Base-by-base conservation (phyloP, 768 basidiomycete species). In the Rhizopogon vulgaris region DNA sequence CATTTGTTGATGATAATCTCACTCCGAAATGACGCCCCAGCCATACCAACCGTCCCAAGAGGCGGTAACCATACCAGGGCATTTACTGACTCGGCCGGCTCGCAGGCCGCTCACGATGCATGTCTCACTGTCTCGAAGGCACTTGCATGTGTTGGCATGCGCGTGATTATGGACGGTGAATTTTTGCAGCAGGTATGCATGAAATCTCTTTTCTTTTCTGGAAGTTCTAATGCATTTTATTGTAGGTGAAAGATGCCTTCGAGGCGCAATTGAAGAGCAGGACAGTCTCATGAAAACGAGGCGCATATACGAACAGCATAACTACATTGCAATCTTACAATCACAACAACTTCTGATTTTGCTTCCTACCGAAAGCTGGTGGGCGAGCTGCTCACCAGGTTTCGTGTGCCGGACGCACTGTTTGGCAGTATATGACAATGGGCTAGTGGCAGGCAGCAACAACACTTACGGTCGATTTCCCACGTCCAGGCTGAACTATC, bases 11-110 rank as follows among this genome's bases (percentile, higher is more conserved):
- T 25, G 32, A 6, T 47, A 18, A 42, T 22, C 10, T 37, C 14
- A 32, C 27, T 52, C 53, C 56, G 25, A 25, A 22, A 24, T 11
- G 15, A 30, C 17, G n/a, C 25, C 25, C 17, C 10, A 90, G 89
- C 86, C 10, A 92, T 92, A 38, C 90, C 90, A 3, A 89, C 85
- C 0, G 72, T 80, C 18, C 63, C 70, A 0, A 74, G 82, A 56
- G 90, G 88, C 10, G 88, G 88, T 7, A 91, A 91, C 60, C 90
- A 92, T 58, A 91, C 90, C 0, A 69, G 68, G 2, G 82, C 71
- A 11, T 92, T 92, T 62, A 69, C 78, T n/a, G 67, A 78, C 17
- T 71, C 87, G 0, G 87, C 87, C 0, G 73, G 78, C 0, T 84
- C 80, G 0, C 63, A 71, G 3, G 71, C 69, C 27, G 80, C 88